Conservation (phyloP, 495 filamentous ascomycete genomes). For the Elasticomyces elasticus region DNA sequence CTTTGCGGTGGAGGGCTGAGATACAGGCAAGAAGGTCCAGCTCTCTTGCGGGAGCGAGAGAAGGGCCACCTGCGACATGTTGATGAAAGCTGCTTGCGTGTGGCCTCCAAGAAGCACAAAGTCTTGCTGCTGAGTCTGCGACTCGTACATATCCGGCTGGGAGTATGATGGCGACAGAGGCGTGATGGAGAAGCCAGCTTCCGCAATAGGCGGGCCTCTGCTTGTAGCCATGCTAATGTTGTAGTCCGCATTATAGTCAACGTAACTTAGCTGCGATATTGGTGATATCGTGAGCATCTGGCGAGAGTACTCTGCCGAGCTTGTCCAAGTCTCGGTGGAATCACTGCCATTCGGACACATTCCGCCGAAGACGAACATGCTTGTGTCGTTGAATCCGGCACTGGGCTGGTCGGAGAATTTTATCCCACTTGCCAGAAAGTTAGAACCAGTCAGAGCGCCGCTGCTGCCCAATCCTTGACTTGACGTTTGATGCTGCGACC, state of each 20-base stretch:
- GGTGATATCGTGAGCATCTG: constrained; percentile 53
- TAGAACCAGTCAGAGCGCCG: constrained; percentile 40
- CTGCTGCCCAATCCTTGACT: constrained; percentile 26
- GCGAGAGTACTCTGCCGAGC: constrained; percentile 65
- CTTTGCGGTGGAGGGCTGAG: constrained; percentile 32
- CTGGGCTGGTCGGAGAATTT: constrained; percentile 53
- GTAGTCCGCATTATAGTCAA: constrained; percentile 31
- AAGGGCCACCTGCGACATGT: constrained; percentile 82
- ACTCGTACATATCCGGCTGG: constrained; percentile 28
- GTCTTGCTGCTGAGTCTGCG: constrained; percentile 53
- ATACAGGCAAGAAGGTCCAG: constrained; percentile 69
- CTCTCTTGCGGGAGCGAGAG: constrained; percentile 77
- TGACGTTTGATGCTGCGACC: constrained; percentile 35
- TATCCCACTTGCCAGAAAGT: constrained; percentile 57
- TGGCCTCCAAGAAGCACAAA: constrained; percentile 82
- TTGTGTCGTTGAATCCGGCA: constrained; percentile 39
- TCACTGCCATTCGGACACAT: constrained; percentile 61
- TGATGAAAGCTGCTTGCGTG: constrained; percentile 72
- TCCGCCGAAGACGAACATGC: constrained; percentile 72
- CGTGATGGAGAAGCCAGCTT: constrained; percentile 81
- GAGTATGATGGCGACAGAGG: constrained; percentile 55
- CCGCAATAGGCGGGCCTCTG: constrained; percentile 57
- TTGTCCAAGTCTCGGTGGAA: constrained; percentile 44
- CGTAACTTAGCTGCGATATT: too few species aligned
- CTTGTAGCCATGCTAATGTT: constrained; percentile 35